phyloP scores from a whole-genome alignment of 768 basidiomycete species.

The Pholiota conissans region DNA sequence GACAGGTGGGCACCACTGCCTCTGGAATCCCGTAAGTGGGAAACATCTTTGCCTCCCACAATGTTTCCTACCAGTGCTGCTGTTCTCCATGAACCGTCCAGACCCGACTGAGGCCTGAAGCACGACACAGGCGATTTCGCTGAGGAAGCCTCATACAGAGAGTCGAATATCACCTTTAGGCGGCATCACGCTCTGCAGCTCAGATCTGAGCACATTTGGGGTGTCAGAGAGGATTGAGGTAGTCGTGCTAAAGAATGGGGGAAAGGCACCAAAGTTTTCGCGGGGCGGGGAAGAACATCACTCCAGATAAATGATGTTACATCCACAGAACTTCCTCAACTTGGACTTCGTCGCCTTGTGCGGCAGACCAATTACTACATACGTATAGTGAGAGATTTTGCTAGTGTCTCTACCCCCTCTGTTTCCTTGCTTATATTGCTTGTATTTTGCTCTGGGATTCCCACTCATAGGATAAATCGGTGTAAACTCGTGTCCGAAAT shows the following conservation, averaged over 20 bases:
- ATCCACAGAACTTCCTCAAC: not conserved
- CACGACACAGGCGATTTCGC: slow-evolving; percentile 5
- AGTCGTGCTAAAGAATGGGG: slow-evolving; percentile 9
- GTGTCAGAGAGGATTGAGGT: slow-evolving; percentile 16
- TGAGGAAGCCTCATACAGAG: slow-evolving; percentile 6
- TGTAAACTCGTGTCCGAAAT: not conserved
- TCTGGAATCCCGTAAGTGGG: slow-evolving; percentile 14
- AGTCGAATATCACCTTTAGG: slow-evolving; percentile 3
- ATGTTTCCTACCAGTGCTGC: not conserved
- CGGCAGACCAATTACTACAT: not conserved
- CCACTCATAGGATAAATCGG: not conserved
- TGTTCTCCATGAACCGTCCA: not conserved
- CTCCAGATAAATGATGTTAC: not conserved
- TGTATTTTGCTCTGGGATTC: no score
- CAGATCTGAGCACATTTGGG: slow-evolving; percentile 14
- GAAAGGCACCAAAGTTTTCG: slow-evolving; percentile 4
- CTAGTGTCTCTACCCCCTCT: not conserved
- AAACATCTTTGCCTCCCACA: not conserved
- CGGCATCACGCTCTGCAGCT: slow-evolving; percentile 12
- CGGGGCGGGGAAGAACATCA: not conserved
- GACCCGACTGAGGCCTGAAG: not conserved
- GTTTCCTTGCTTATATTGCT: not conserved
- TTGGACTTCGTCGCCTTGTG: not conserved
- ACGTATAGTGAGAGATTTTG: not conserved
- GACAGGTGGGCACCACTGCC: slow-evolving; percentile 38